Conservation (phyloP, 352 stramenopile species). For the Saprolegnia parasitica region DNA sequence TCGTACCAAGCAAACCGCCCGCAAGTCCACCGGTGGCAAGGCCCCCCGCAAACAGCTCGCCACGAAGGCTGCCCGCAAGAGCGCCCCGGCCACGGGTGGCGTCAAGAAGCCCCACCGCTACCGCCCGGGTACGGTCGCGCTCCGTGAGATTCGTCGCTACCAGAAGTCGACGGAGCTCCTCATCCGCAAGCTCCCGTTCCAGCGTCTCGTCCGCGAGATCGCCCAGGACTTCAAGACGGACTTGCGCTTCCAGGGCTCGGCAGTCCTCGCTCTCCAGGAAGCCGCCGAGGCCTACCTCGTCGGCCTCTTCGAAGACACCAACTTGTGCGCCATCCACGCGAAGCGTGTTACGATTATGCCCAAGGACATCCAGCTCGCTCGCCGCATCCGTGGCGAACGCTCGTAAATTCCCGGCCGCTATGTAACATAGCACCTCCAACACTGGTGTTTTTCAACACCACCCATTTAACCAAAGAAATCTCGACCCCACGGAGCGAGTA, state of each 20-base stretch:
- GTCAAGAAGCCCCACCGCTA: constrained; percentile 53
- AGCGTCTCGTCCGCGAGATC: constrained; percentile 74
- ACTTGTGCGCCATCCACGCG: constrained; percentile 91
- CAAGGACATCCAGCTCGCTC: constrained; percentile 43
- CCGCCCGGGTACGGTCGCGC: constrained; percentile 72
- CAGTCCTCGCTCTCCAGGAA: constrained; percentile 37
- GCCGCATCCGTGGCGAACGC: constrained; percentile 30
- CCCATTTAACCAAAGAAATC: constrained; percentile 21
- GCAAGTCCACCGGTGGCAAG: constrained; percentile 30
- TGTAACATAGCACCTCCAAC: background rate
- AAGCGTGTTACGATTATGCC: constrained; percentile 94
- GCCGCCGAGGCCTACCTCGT: constrained; percentile 37
- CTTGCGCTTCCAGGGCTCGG: constrained; percentile 70
- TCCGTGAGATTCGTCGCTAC: constrained; percentile 84
- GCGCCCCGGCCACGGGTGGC: constrained; percentile 35
- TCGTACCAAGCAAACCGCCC: constrained; percentile 33
- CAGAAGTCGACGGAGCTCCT: constrained; percentile 85
- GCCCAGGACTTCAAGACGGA: constrained; percentile 75
- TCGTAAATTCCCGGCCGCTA: constrained; percentile 21
- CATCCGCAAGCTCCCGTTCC: constrained; percentile 78
- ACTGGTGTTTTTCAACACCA: constrained; percentile 36
- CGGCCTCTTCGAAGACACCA: constrained; percentile 86
- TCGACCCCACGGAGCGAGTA: background rate
- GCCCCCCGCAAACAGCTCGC: constrained; percentile 36
- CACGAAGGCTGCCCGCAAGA: constrained; percentile 37